Base-by-base conservation (phyloP, 2,329 filamentous ascomycete genomes). In the Talaromyces sp. region DNA sequence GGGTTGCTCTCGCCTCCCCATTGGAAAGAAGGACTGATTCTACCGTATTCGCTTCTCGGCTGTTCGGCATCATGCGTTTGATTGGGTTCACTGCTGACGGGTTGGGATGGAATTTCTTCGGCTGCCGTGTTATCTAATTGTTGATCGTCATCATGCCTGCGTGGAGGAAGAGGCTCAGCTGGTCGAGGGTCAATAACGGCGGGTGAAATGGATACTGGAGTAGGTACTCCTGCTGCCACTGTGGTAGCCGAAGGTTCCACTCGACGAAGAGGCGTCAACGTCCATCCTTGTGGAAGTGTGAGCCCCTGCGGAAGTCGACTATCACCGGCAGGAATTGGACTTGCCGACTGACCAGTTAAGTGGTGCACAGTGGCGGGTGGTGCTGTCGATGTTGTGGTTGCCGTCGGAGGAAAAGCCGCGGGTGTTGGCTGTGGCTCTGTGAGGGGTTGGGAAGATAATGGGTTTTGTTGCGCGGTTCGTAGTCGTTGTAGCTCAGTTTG, bases 401-500 rank as follows among this genome's bases (percentile, higher is more conserved):
- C 69, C 49, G 52, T 69, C 52, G 57, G 70, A 41, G 59, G 27
- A 62, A 61, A 67, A 66, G n/a, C 49, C 57, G 65, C 57, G n/a
- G 65, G 50, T 33, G 65, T 43, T 13, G 47, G 41, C 22, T 45
- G 61, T 39, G 63, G 33, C 33, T 58, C 64, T 15, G 69, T 41
- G 17, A 60, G 47, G 33, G 62, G 66, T 3, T 47, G 63, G 15
- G 62, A 47, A 11, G 54, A n/a, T 52, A 22, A 25, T 56, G 61
- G 47, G 5, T 71, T 73, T 27, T 69, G 69, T 63, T 85, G 83
- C 45, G 79, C 68, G 67, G 81, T 82, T 27, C 89, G 87, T 62
- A 93, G 80, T 66, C 89, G 85, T 39, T 85, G 81, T 59, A 95
- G 75, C 74, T 95, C 91, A 22, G 80, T 78, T 67, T 90, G 85